These are phyloP conservation scores for Elongisporangium anandrum DNA, from an alignment of 352 stramenopile species.

Conservation along the genomic window DNA sequence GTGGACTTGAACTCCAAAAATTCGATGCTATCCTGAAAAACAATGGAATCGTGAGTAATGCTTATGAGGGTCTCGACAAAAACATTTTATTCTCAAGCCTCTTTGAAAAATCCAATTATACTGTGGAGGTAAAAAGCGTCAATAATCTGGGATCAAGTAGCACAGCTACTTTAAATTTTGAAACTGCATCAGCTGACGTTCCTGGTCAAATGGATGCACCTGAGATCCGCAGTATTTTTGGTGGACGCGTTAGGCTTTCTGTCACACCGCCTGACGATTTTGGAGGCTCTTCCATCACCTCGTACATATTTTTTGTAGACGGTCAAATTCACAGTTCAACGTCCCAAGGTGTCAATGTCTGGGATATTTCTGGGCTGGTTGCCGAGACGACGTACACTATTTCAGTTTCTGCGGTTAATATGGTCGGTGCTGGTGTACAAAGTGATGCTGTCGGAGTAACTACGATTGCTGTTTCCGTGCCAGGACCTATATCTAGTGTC, in stretches of 20 bases:
- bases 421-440: slow-evolving; percentile 14
- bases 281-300: slow-evolving; percentile 24
- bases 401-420: slow-evolving; percentile 24
- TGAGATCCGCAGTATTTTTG: slow-evolving; percentile 17
- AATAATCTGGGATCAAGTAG: slow-evolving; percentile 26
- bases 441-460: slow-evolving; percentile 20
- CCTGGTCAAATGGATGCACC: slow-evolving; percentile 16
- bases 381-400: slow-evolving; percentile 25
- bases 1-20: slow-evolving; percentile 19
- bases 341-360: slow-evolving; percentile 9
- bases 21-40: slow-evolving; percentile 16
- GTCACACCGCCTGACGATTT: slow-evolving; percentile 27
- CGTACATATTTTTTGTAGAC: slow-evolving; percentile 29
- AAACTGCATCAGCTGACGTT: slow-evolving; percentile 17
- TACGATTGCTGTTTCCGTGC: slow-evolving; percentile 17
- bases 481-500: slow-evolving; percentile 16
- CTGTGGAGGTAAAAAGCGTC: slow-evolving; percentile 12
- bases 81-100: slow-evolving; percentile 19
- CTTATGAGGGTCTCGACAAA: slow-evolving; percentile 13
- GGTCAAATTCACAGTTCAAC: not conserved
- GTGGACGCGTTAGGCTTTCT: slow-evolving; percentile 25
- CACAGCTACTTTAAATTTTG: not conserved
- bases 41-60: slow-evolving; percentile 6
- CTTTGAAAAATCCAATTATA: slow-evolving; percentile 29
- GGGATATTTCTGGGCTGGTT: slow-evolving; percentile 29